Evolutionary conservation across 345 rosid genomes (phyloP).

Genomic region (Aquilaria yunnanensis): DNA sequence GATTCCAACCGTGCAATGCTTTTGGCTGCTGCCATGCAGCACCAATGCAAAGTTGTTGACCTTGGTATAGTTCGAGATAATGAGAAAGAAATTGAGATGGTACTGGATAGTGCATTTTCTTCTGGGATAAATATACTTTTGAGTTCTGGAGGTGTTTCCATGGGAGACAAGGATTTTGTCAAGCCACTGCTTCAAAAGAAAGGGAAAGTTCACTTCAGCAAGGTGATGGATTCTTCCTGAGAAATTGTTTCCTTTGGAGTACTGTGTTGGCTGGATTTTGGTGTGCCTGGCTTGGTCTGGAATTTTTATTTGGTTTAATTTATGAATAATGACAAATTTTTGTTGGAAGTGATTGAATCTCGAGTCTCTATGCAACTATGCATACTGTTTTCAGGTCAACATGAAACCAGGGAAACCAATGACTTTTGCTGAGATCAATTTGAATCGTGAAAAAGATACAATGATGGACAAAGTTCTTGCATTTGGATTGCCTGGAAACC

Average conservation of each 20-base stretch:
- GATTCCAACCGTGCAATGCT: constrained; percentile 95
- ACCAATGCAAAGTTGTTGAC: constrained; percentile 73
- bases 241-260: not conserved
- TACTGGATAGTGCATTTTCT: constrained; percentile 52
- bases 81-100: constrained; percentile 56
- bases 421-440: constrained; percentile 72
- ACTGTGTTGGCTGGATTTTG: too few relatives aligned
- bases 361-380: too few relatives aligned
- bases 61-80: constrained; percentile 84
- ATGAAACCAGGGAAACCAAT: constrained; percentile 97
- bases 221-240: constrained; percentile 37
- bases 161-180: constrained; percentile 96
- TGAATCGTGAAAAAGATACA: constrained; percentile 27
- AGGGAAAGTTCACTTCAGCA: constrained; percentile 67
- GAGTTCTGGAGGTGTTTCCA: constrained; percentile 97
- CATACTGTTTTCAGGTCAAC: constrained; percentile 46
- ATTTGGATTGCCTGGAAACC: constrained; percentile 98
- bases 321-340: too few relatives aligned
- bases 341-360: too few relatives aligned
- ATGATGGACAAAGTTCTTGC: constrained; percentile 54
- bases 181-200: constrained; percentile 73
- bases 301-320: too few relatives aligned
- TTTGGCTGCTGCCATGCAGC: constrained; percentile 75
- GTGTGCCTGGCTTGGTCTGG: too few relatives aligned
- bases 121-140: constrained; percentile 70